These are phyloP conservation scores for Medicago arabica DNA, from an alignment of 306 rosid genomes.

Conservation along the genomic window DNA sequence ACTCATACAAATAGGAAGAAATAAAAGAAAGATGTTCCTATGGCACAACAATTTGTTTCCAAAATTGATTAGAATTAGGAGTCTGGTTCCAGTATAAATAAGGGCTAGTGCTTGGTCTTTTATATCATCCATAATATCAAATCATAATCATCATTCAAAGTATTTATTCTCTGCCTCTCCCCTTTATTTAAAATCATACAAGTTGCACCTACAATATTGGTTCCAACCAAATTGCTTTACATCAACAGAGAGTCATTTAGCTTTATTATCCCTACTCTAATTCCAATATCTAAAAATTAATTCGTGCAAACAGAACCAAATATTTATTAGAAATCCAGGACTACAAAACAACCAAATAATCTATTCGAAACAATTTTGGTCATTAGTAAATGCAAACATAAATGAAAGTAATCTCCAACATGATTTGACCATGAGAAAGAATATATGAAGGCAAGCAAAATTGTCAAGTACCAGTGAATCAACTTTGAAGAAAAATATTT, in stretches of 20 bases:
- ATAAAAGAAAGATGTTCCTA: no score
- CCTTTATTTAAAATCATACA: neutral
- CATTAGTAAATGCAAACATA: conserved; percentile 26
- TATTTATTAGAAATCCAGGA: neutral
- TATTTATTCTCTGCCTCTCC: neutral
- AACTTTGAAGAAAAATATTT: conserved; percentile 92
- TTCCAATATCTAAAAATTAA: neutral
- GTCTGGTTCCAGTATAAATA: neutral
- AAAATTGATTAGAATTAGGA: neutral
- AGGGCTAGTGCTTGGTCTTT: neutral
- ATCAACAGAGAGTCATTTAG: neutral
- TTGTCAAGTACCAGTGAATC: conserved; percentile 71
- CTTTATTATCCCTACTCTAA: neutral
- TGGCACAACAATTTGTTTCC: neutral
- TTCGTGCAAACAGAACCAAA: conserved; percentile 17
- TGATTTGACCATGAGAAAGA: conserved; percentile 3
- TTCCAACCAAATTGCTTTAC: neutral
- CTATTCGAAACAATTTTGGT: conserved; percentile 4
- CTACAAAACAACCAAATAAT: conserved; percentile 9
- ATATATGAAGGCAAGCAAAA: conserved; percentile 23
- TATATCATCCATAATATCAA: neutral
- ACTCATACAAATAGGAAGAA: no score
- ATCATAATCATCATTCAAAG: neutral
- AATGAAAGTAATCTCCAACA: conserved; percentile 13
- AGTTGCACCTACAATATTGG: neutral